Conservation (phyloP, 2,329 filamentous ascomycete genomes). For the Neofusicoccum sp. region DNA sequence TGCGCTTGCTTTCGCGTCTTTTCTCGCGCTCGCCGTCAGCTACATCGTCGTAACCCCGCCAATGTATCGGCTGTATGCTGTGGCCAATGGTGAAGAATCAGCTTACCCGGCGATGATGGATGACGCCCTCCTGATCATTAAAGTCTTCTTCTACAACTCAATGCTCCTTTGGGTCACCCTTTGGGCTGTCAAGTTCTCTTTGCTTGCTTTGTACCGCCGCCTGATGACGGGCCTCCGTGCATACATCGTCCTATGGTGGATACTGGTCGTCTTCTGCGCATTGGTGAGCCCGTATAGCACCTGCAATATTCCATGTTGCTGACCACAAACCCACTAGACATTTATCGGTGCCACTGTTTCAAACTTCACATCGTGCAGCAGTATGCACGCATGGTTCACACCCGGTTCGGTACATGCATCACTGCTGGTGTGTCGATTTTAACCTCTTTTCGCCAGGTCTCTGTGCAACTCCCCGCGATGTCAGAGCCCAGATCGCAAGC, state of each 20-base stretch:
- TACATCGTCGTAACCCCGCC: constrained; percentile 41
- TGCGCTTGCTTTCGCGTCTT: constrained; percentile 32
- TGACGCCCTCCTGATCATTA: constrained; percentile 36
- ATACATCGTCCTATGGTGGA: constrained; percentile 43
- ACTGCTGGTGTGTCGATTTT: not conserved
- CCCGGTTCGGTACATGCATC: constrained; percentile 10
- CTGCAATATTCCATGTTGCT: not conserved
- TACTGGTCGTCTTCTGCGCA: constrained; percentile 36
- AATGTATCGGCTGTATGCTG: constrained; percentile 35
- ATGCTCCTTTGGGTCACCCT: constrained; percentile 44
- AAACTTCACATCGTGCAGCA: constrained; percentile 38
- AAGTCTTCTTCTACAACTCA: constrained; percentile 44
- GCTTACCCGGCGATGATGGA: constrained; percentile 34
- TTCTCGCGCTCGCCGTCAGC: constrained; percentile 30
- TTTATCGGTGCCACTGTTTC: constrained; percentile 41
- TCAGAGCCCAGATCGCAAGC: constrained; percentile 35
- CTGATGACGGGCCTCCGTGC: constrained; percentile 37
- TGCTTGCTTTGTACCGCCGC: constrained; percentile 44
- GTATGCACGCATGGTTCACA: constrained; percentile 42
- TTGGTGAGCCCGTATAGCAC: constrained; percentile 31
- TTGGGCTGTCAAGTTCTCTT: constrained; percentile 45
- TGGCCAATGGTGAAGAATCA: constrained; percentile 27
- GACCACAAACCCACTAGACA: constrained; percentile 28
- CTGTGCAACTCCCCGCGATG: constrained; percentile 33
- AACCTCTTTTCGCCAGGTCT: constrained; percentile 18